These are phyloP conservation scores for Mrakia blollopis DNA, from an alignment of 768 basidiomycete genomes.

Conservation along the genomic window DNA sequence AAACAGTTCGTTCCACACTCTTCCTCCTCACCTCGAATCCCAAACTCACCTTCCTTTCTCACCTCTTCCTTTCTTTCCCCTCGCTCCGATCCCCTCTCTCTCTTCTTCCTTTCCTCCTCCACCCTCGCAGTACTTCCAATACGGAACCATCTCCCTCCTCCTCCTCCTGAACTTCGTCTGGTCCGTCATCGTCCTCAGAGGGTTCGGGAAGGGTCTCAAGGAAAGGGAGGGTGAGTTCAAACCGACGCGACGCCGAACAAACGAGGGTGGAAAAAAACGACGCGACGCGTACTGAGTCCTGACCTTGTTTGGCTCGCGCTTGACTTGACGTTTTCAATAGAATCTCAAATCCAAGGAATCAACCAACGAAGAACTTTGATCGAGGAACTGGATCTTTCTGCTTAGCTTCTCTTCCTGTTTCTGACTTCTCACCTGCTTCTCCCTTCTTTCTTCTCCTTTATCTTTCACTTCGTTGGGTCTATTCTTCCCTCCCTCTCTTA, in stretches of 20 bases:
- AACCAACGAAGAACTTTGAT: no score
- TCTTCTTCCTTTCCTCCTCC: no score
- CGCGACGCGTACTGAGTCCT: no score
- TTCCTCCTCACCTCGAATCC: neutral
- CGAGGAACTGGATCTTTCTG: no score
- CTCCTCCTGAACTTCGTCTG: neutral
- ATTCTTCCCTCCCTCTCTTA: neutral
- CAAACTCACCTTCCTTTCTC: neutral
- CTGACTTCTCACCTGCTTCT: no score
- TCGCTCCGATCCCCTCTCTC: neutral
- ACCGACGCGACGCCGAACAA: neutral
- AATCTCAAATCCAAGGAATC: no score
- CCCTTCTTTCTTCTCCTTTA: neutral
- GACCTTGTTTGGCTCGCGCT: no score
- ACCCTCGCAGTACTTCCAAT: constrained; percentile 1
- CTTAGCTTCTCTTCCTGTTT: no score
- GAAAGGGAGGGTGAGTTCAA: neutral
- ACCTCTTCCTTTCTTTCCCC: neutral
- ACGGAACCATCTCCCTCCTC: neutral
- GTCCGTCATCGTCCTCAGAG: neutral
- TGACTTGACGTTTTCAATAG: no score
- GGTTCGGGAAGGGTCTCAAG: neutral
- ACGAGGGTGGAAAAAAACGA: neutral
- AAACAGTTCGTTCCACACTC: neutral
- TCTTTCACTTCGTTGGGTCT: neutral